phyloP scores from a whole-genome alignment of 257 asterid species.

The Handroanthus guayacan region DNA sequence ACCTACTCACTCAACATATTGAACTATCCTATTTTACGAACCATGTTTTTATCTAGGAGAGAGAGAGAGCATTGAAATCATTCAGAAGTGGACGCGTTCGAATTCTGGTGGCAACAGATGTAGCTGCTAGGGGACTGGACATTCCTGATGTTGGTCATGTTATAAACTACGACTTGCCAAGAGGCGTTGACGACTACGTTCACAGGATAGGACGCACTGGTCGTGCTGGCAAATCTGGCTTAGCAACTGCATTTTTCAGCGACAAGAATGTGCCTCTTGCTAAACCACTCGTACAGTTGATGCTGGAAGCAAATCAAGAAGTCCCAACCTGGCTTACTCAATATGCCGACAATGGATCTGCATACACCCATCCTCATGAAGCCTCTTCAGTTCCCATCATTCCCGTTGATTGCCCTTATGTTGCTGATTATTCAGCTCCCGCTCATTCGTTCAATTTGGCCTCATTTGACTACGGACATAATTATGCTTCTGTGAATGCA shows the following conservation, averaged over 20 bases:
- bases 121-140: conserved; percentile 79
- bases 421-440: conserved; percentile 1
- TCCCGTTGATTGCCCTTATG: not conserved
- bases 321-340: conserved; percentile 62
- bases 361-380: conserved; percentile 8
- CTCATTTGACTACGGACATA: not conserved
- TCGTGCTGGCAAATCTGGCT: conserved; percentile 84
- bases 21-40: not conserved
- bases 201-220: conserved; percentile 91
- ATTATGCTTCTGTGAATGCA: no score
- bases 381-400: not conserved
- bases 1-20: not conserved
- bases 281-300: conserved; percentile 57
- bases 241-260: conserved; percentile 83
- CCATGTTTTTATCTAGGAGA: conserved; percentile 47
- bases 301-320: conserved; percentile 71
- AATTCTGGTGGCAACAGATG: conserved; percentile 79
- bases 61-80: conserved; percentile 67
- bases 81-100: conserved; percentile 69
- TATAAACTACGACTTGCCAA: conserved; percentile 76
- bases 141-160: conserved; percentile 82
- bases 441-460: not conserved
- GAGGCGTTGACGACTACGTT: conserved; percentile 64
- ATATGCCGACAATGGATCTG: conserved; percentile 44
- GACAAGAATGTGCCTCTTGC: conserved; percentile 62